phyloP scores from a whole-genome alignment of 2,329 filamentous ascomycete species.

The Penicillium sp. region DNA sequence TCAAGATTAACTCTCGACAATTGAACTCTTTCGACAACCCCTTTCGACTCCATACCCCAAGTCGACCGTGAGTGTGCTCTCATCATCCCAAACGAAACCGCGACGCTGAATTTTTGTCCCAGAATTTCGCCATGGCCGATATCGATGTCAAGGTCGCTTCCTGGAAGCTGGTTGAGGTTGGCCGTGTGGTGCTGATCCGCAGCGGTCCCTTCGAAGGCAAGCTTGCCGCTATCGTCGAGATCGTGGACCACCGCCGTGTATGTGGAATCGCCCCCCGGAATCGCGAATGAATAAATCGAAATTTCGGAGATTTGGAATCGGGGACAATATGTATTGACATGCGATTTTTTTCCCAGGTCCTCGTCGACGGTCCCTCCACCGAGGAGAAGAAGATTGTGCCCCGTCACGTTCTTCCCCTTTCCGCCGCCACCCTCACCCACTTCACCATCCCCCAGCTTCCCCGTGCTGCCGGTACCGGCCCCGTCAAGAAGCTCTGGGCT shows the following conservation, averaged over 20 bases:
- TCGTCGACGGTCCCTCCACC: constrained; percentile 91
- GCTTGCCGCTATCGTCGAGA: constrained; percentile 94
- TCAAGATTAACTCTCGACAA: constrained; percentile 41
- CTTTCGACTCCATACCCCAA: constrained; percentile 42
- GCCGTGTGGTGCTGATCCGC: constrained; percentile 93
- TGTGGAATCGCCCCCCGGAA: constrained; percentile 42
- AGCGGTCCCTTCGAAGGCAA: constrained; percentile 78
- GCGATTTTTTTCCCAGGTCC: constrained; percentile 64
- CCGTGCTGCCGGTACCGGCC: constrained; percentile 77
- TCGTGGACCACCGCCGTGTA: constrained; percentile 99
- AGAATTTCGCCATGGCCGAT: constrained; percentile 77
- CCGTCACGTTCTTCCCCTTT: constrained; percentile 82
- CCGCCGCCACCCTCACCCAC: constrained; percentile 83
- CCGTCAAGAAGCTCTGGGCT: constrained; percentile 88
- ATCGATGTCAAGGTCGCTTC: constrained; percentile 77
- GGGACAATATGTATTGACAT: constrained; percentile 22
- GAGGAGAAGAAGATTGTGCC: constrained; percentile 77
- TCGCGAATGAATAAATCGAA: constrained; percentile 9
- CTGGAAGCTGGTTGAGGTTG: constrained; percentile 98
- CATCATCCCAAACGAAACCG: constrained; percentile 8
- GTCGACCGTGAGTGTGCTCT: constrained; percentile 44
- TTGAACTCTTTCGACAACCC: constrained; percentile 31
- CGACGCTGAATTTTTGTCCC: constrained; percentile 35
- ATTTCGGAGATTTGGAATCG: constrained; percentile 5
- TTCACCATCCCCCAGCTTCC: constrained; percentile 85